These are phyloP conservation scores for Begonia fuchsioides DNA, from an alignment of 306 rosid species.

Conservation along the genomic window DNA sequence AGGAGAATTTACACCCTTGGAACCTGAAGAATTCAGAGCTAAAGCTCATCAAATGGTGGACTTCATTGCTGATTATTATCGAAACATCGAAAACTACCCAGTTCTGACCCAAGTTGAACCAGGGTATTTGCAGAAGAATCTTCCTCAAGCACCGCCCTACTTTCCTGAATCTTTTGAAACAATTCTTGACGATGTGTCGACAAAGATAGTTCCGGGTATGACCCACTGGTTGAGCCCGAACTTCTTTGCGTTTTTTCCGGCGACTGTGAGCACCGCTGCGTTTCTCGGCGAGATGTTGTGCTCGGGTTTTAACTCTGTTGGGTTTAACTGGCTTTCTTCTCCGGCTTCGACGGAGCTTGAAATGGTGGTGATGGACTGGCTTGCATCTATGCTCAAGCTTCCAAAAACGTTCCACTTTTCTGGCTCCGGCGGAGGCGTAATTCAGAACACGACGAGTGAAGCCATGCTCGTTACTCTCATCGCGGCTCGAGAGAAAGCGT, in stretches of 20 bases:
- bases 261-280: constrained; percentile 9
- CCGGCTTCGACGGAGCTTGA: constrained; percentile 37
- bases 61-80: constrained; percentile 26
- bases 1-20: constrained; percentile 4
- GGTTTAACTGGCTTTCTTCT: constrained; percentile 30
- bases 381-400: constrained; percentile 23
- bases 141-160: constrained; percentile 16
- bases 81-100: constrained; percentile 15
- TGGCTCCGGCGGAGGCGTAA: constrained; percentile 23
- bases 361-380: constrained; percentile 29
- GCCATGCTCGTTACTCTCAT: constrained; percentile 21
- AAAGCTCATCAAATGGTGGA: constrained; percentile 24
- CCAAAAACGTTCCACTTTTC: constrained; percentile 24
- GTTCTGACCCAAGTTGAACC: constrained; percentile 25
- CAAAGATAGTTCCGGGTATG: constrained; percentile 19
- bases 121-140: constrained; percentile 9
- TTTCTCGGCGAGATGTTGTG: constrained; percentile 26
- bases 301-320: constrained; percentile 19
- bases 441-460: constrained; percentile 29
- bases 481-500: constrained; percentile 22
- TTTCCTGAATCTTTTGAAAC: constrained; percentile 19
- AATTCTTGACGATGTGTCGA: constrained; percentile 21
- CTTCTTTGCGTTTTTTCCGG: constrained; percentile 17
- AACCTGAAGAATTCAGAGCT: constrained; percentile 21
- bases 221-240: constrained; percentile 32